Conservation (phyloP, 192 early-diverging fungal species). For the Chytriomyces confervae region DNA sequence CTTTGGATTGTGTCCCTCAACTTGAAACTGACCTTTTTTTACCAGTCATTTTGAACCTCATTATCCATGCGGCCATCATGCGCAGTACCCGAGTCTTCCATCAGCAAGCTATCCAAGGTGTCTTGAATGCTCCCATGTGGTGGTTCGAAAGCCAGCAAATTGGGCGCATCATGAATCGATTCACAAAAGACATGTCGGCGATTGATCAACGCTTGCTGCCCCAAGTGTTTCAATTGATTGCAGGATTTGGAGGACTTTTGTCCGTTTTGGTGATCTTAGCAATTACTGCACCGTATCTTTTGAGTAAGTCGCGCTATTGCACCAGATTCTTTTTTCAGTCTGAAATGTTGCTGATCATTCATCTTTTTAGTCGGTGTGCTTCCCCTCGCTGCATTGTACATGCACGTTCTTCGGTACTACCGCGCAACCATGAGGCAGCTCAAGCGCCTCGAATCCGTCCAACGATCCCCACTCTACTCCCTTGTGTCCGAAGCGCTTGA, state of each 20-base stretch:
- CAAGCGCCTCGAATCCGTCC: slow-evolving; percentile 41
- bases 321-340: too few species aligned
- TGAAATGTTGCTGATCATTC: too few species aligned
- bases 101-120: background rate
- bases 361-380: slow-evolving; percentile 15
- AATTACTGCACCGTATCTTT: background rate
- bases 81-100: background rate
- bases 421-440: slow-evolving; percentile 64
- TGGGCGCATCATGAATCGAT: slow-evolving; percentile 73
- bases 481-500: slow-evolving; percentile 49
- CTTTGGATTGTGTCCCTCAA: background rate
- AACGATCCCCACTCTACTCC: slow-evolving; percentile 37
- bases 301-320: background rate
- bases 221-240: slow-evolving; percentile 27
- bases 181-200: slow-evolving; percentile 54
- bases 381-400: slow-evolving; percentile 19
- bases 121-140: slow-evolving; percentile 23
- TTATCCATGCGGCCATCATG: slow-evolving; percentile 2
- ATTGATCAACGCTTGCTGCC: slow-evolving; percentile 62
- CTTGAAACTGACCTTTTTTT: background rate
- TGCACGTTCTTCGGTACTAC: slow-evolving; percentile 30
- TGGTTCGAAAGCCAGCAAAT: slow-evolving; percentile 45
- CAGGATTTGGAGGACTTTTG: slow-evolving; percentile 7
- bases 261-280: slow-evolving; percentile 10
- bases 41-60: background rate